Conservation (phyloP, 768 basidiomycete genomes). For the Auricularia auricula-judae region DNA sequence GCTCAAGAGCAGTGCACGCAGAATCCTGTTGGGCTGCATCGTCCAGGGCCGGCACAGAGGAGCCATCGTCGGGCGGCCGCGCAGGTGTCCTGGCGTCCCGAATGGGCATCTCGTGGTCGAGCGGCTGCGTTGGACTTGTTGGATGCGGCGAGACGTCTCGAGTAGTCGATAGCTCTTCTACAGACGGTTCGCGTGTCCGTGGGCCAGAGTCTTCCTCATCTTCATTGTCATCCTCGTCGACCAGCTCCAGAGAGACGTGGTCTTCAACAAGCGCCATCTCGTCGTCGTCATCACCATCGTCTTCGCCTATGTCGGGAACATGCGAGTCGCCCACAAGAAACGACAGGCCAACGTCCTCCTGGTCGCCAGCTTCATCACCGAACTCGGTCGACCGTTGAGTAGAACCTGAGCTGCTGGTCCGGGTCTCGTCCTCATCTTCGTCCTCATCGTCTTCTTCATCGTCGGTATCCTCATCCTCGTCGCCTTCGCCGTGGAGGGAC, state of each 20-base stretch:
- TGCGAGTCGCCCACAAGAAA: conserved; percentile 22
- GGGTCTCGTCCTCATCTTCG: conserved; percentile 16
- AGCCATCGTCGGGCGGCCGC: too few species aligned
- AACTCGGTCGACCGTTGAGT: conserved; percentile 8
- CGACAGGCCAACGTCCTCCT: conserved; percentile 16
- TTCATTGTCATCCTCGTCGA: conserved; percentile 14
- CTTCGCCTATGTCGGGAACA: conserved; percentile 28
- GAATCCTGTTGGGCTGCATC: too few species aligned
- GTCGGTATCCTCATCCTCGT: conserved; percentile 7
- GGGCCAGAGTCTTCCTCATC: conserved; percentile 22
- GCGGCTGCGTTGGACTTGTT: too few species aligned
- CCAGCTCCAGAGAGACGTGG: conserved; percentile 18
- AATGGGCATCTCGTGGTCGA: too few species aligned
- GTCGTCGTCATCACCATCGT: conserved; percentile 23
- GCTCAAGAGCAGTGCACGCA: too few species aligned
- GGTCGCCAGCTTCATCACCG: conserved; percentile 23
- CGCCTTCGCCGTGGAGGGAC: conserved; percentile 5
- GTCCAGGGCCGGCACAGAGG: too few species aligned
- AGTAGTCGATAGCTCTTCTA: too few species aligned
- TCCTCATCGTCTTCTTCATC: conserved; percentile 14
- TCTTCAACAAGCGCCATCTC: conserved; percentile 20
- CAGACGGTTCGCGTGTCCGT: too few species aligned
- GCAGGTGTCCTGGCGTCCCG: too few species aligned
- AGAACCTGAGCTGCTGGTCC: conserved; percentile 9
- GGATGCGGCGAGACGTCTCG: too few species aligned